phyloP scores from a whole-genome alignment of 176 grass and related monocot species.

The Oryza brachyantha region DNA sequence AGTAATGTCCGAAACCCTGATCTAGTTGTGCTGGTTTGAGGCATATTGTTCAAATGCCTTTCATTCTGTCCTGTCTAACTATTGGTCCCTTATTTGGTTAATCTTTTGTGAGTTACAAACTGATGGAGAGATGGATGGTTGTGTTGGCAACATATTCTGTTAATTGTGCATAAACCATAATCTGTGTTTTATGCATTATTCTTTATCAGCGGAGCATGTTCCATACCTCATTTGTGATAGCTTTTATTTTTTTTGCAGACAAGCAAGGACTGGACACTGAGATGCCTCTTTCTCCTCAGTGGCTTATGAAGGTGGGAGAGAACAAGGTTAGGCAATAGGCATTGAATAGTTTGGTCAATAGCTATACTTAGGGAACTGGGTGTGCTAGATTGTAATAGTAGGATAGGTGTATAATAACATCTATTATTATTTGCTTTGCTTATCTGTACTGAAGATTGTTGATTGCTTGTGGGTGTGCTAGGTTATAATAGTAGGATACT shows the following conservation, averaged over 20 bases:
- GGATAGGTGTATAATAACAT: neutral
- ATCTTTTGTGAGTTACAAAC: neutral
- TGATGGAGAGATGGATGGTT: neutral
- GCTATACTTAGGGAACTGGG: slow-evolving; percentile 1
- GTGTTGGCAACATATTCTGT: neutral
- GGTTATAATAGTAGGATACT: neutral
- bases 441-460: neutral
- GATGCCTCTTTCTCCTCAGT: slow-evolving; percentile 98
- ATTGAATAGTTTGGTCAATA: neutral
- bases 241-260: slow-evolving; percentile 55
- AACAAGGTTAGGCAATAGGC: slow-evolving; percentile 36
- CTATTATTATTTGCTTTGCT: slow-evolving; percentile 7
- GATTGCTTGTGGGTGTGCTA: slow-evolving; percentile 16
- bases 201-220: slow-evolving; percentile 2
- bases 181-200: neutral
- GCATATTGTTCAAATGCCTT: neutral
- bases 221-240: slow-evolving; percentile 3
- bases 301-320: slow-evolving; percentile 88
- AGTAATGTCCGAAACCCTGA: neutral
- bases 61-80: slow-evolving; percentile 18
- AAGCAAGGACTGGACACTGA: slow-evolving; percentile 64
- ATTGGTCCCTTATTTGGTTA: neutral
- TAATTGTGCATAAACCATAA: neutral
- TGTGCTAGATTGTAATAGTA: slow-evolving; percentile 1
- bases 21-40: neutral